These are phyloP conservation scores for Exophiala calicioides DNA, from an alignment of 2,329 filamentous ascomycete genomes.

Conservation along the genomic window DNA sequence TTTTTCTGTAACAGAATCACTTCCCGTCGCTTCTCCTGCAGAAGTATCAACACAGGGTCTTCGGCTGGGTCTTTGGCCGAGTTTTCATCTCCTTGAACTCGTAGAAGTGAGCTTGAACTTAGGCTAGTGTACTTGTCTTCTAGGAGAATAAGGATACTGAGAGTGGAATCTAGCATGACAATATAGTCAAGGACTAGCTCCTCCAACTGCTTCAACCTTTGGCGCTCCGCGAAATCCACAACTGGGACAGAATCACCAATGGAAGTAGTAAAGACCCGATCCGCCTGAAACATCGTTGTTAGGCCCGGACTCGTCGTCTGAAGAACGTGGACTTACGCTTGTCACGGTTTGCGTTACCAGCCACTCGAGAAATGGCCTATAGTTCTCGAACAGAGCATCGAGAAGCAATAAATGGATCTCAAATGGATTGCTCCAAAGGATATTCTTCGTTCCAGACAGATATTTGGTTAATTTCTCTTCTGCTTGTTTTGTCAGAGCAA, in stretches of 20 bases:
- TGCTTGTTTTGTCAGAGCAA: slow-evolving; percentile 19
- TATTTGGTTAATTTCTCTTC: slow-evolving; percentile 1
- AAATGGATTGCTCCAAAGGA: slow-evolving; percentile 4
- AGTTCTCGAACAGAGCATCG: background rate
- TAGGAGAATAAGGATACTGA: background rate
- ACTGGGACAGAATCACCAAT: background rate
- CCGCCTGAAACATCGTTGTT: background rate
- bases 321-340: background rate
- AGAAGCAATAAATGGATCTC: slow-evolving; percentile 7
- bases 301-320: background rate
- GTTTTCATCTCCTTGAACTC: too few relatives aligned
- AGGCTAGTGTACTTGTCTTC: slow-evolving; percentile 1
- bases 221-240: background rate
- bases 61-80: too few relatives aligned
- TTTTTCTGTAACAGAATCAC: too few relatives aligned
- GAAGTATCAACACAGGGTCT: too few relatives aligned
- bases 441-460: background rate
- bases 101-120: too few relatives aligned
- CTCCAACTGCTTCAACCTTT: background rate
- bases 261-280: background rate
- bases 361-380: slow-evolving; percentile 5
- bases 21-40: too few relatives aligned
- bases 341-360: background rate
- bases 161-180: background rate
- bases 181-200: background rate